phyloP scores from a whole-genome alignment of 345 rosid species.

The Gossypium rotundifolium region DNA sequence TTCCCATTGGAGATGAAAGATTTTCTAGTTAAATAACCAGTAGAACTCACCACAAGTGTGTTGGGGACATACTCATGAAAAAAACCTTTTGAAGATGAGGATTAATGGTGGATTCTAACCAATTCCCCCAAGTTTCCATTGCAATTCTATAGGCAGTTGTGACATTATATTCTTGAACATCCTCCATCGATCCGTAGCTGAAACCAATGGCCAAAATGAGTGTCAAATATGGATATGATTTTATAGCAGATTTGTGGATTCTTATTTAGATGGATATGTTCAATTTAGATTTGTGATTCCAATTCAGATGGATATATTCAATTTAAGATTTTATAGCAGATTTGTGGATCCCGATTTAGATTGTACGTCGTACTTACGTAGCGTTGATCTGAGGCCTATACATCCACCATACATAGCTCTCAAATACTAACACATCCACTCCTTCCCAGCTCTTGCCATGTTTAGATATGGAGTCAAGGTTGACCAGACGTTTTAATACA shows the following conservation, averaged over 20 bases:
- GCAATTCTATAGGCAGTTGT: slow-evolving; percentile 69
- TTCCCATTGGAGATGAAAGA: background rate
- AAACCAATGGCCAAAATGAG: background rate
- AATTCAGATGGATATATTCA: too few relatives aligned
- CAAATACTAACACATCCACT: slow-evolving; percentile 67
- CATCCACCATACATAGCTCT: slow-evolving; percentile 99
- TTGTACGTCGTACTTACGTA: slow-evolving; percentile 40
- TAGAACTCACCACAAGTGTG: slow-evolving; percentile 71
- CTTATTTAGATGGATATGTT: too few relatives aligned
- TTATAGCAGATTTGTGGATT: too few relatives aligned
- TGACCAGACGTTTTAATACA: slow-evolving; percentile 63
- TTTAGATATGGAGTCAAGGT: slow-evolving; percentile 70
- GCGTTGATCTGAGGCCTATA: slow-evolving; percentile 74
- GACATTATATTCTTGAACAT: slow-evolving; percentile 56
- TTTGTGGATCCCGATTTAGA: too few relatives aligned
- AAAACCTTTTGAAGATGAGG: slow-evolving; percentile 65
- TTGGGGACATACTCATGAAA: slow-evolving; percentile 92
- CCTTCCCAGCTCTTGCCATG: slow-evolving; percentile 77
- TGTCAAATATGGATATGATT: too few relatives aligned
- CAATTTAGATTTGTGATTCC: too few relatives aligned
- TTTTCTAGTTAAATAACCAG: background rate
- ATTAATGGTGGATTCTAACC: slow-evolving; percentile 63
- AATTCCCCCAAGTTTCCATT: slow-evolving; percentile 77
- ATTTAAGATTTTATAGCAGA: too few relatives aligned
- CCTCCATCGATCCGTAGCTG: slow-evolving; percentile 50